These are phyloP conservation scores for Sphagnurus paluster DNA, from an alignment of 1,284 basidiomycete genomes.

Conservation along the genomic window DNA sequence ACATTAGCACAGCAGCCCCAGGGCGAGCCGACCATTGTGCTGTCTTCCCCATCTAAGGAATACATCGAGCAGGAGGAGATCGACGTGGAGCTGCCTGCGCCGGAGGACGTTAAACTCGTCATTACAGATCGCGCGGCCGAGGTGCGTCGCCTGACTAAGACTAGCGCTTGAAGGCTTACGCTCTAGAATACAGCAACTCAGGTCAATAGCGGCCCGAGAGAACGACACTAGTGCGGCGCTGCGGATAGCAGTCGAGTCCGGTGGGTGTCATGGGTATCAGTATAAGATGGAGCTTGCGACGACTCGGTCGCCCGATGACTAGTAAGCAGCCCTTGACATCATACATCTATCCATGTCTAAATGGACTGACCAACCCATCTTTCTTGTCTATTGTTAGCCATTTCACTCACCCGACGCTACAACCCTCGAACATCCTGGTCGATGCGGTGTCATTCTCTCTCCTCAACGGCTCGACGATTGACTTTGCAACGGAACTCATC, in stretches of 20 bases:
- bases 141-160: constrained; percentile 34
- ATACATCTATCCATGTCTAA: constrained; percentile 3
- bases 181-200: constrained; percentile 60
- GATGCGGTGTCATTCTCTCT: constrained; percentile 82
- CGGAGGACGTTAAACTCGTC: constrained; percentile 46
- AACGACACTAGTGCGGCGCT: constrained; percentile 63
- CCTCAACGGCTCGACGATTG: constrained; percentile 81
- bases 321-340: constrained; percentile 53
- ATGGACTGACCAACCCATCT: constrained; percentile 1
- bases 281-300: constrained; percentile 84
- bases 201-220: constrained; percentile 57
- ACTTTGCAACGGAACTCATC: constrained; percentile 90
- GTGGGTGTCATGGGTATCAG: constrained; percentile 92
- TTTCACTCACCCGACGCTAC: constrained; percentile 66
- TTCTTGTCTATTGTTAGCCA: constrained; percentile 48
- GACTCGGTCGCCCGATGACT: constrained; percentile 66
- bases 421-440: constrained; percentile 73
- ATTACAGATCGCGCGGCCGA: constrained; percentile 74
- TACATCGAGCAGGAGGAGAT: constrained; percentile 57
- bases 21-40: constrained; percentile 41
- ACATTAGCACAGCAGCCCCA: constrained; percentile 36
- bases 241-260: constrained; percentile 81
- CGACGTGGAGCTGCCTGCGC: constrained; percentile 50
- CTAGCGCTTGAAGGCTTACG: constrained; percentile 1
- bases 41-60: constrained; percentile 45